Evolutionary conservation across 139 green algal genomes (phyloP).

Genomic region (Tetraselmis chui): DNA sequence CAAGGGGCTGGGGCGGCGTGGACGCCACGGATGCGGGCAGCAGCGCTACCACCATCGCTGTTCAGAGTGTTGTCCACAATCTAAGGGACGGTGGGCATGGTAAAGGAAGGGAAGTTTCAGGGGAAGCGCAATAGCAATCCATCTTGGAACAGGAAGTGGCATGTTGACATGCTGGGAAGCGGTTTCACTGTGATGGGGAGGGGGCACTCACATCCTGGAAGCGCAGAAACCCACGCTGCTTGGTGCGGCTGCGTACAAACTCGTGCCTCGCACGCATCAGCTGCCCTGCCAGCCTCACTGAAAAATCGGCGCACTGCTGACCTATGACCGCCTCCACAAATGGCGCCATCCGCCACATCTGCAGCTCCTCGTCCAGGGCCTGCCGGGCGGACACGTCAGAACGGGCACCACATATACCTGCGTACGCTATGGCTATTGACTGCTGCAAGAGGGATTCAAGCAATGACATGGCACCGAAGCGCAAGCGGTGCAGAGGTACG

Average conservation of each 20-base stretch:
- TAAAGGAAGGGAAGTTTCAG: too few relatives aligned
- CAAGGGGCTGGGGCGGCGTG: neutral
- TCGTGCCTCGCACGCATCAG: constrained; percentile 53
- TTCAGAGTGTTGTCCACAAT: neutral
- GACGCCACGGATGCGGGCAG: neutral
- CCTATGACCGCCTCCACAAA: constrained; percentile 69
- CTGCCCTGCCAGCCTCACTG: constrained; percentile 30
- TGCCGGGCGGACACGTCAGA: neutral
- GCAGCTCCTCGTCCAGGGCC: constrained; percentile 27
- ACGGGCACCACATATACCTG: too few relatives aligned
- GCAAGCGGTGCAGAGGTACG: too few relatives aligned
- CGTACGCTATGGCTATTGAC: too few relatives aligned
- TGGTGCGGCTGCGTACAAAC: constrained; percentile 57
- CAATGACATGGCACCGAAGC: too few relatives aligned
- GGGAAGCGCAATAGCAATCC: too few relatives aligned
- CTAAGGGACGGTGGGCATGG: too few relatives aligned
- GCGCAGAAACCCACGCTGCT: constrained; percentile 61
- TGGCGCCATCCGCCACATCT: constrained; percentile 66
- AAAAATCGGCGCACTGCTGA: constrained; percentile 42
- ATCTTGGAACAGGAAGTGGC: too few relatives aligned
- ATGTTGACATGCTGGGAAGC: too few relatives aligned
- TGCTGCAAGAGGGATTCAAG: too few relatives aligned
- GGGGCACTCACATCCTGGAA: neutral
- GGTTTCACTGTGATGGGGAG: too few relatives aligned
- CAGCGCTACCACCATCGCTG: neutral